phyloP scores from a whole-genome alignment of 306 rosid species.

The Citrullus amarus region DNA sequence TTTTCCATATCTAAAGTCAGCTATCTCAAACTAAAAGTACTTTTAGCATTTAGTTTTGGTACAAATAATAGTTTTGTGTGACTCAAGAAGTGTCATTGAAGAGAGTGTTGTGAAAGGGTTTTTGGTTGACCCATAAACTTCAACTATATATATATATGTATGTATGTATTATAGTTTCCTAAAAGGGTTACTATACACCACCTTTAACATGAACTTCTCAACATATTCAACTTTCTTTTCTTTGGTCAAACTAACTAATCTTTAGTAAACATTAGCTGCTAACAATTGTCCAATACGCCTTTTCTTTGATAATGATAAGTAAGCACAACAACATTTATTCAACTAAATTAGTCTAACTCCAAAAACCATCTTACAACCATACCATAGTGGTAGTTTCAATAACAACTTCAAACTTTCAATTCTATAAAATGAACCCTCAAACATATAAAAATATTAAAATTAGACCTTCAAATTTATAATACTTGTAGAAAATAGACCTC shows the following conservation, averaged over 20 bases:
- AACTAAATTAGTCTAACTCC: too few relatives aligned
- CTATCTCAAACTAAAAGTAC: neutral
- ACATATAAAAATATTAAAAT: too few relatives aligned
- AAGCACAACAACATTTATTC: too few relatives aligned
- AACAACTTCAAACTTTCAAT: too few relatives aligned
- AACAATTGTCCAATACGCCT: neutral
- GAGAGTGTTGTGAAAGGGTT: too few relatives aligned
- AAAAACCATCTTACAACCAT: too few relatives aligned
- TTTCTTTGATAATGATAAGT: neutral
- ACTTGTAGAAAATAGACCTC: too few relatives aligned
- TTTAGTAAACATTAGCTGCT: neutral
- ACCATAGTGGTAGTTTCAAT: too few relatives aligned
- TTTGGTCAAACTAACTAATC: neutral
- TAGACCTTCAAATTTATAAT: too few relatives aligned
- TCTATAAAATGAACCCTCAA: too few relatives aligned
- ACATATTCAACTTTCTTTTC: neutral
- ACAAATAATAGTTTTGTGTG: neutral
- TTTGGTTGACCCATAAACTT: neutral
- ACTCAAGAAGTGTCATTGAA: neutral
- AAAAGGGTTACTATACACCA: neutral
- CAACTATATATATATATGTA: neutral
- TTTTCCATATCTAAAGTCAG: neutral
- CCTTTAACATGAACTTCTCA: slow-evolving; percentile 26
- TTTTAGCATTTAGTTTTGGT: neutral
- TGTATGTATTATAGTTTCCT: neutral